Evolutionary conservation across 2,329 filamentous ascomycete species (phyloP).

Genomic region (Sarocladiaceae sp.): DNA sequence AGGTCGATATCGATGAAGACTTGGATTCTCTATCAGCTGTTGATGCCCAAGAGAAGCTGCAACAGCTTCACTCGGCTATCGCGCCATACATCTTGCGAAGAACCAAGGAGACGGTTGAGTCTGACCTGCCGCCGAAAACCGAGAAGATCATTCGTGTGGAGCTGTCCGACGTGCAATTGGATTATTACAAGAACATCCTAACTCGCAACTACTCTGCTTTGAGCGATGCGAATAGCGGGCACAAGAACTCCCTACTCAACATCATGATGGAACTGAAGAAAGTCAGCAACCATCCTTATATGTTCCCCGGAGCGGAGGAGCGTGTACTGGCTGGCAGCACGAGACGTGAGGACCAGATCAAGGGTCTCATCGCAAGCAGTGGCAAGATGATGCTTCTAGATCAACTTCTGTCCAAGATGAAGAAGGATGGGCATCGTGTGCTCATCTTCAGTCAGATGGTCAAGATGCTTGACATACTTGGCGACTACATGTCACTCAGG

Average conservation of each 20-base stretch:
- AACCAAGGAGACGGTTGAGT: conserved; percentile 96
- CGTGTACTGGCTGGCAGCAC: conserved; percentile 75
- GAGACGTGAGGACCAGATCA: conserved; percentile 82
- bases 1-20: conserved; percentile 84
- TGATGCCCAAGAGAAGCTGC: conserved; percentile 80
- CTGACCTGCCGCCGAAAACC: conserved; percentile 90
- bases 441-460: conserved; percentile 99
- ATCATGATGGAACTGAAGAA: conserved; percentile 99
- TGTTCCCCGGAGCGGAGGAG: conserved; percentile 92
- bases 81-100: conserved; percentile 91
- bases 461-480: conserved; percentile 93
- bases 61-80: conserved; percentile 77
- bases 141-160: conserved; percentile 99
- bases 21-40: conserved; percentile 72
- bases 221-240: conserved; percentile 81
- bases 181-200: conserved; percentile 98
- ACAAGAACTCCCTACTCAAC: conserved; percentile 92
- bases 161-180: conserved; percentile 88
- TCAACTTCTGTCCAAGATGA: conserved; percentile 88
- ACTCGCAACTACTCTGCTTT: conserved; percentile 93
- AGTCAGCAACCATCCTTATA: conserved; percentile 96
- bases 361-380: conserved; percentile 90
- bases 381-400: conserved; percentile 99
- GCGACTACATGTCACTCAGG: conserved; percentile 85
- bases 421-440: conserved; percentile 88